A percentile compares a stretch with the other conserved stretches of the same genome.
Evolutionary conservation across 129 eudicot species (phyloP).

Genomic region (Escallonia herrerae): DNA sequence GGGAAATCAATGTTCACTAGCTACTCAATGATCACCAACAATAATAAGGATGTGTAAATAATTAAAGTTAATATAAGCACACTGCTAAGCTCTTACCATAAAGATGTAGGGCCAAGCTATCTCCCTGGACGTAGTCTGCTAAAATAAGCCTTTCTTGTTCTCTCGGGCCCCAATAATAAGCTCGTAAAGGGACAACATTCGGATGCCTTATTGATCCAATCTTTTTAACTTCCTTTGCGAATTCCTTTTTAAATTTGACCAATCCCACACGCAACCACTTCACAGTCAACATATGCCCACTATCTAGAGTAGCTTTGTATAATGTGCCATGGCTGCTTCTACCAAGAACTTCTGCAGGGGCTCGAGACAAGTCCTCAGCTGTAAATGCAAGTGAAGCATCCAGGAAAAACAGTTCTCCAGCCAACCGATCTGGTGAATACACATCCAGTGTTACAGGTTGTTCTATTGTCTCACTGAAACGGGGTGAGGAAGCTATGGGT

Average conservation of each 20-base stretch:
- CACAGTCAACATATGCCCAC: slow-evolving; percentile 81
- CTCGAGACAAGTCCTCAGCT: slow-evolving; percentile 88
- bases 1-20: too few species aligned
- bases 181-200: slow-evolving; percentile 67
- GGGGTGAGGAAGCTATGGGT: slow-evolving; percentile 71
- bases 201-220: slow-evolving; percentile 74
- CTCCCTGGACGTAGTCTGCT: slow-evolving; percentile 82
- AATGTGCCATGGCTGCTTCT: slow-evolving; percentile 97
- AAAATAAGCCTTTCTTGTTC: slow-evolving; percentile 96
- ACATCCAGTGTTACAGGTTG: slow-evolving; percentile 72
- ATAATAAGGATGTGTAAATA: too few species aligned
- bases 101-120: slow-evolving; percentile 92
- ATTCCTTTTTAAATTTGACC: slow-evolving; percentile 89
- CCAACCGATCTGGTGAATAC: slow-evolving; percentile 91
- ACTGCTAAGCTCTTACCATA: slow-evolving; percentile 59
- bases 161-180: slow-evolving; percentile 98
- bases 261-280: slow-evolving; percentile 96
- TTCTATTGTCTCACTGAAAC: slow-evolving; percentile 62
- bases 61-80: background rate
- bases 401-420: slow-evolving; percentile 77
- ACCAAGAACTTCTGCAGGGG: slow-evolving; percentile 98
- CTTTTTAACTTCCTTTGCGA: slow-evolving; percentile 87
- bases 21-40: too few species aligned
- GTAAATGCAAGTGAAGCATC: slow-evolving; percentile 75
- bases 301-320: slow-evolving; percentile 86